Conservation (phyloP, 1,139 yeast species). For the Yamadazyma kanchanaburiensis region DNA sequence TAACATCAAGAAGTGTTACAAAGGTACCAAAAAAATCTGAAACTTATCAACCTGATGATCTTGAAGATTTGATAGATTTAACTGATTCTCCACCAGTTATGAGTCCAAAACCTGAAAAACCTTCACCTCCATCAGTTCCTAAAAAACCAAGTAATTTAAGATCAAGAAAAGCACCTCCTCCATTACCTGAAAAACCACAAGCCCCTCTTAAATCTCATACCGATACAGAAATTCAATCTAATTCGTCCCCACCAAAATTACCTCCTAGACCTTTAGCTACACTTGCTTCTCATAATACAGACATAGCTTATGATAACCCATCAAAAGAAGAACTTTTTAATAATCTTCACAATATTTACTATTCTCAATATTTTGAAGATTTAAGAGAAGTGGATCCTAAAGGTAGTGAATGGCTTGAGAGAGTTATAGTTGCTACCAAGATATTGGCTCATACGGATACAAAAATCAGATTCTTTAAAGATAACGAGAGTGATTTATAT, state of each 20-base stretch:
- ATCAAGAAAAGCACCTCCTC: conserved; percentile 8
- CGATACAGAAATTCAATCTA: conserved; percentile 6
- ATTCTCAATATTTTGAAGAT: conserved; percentile 29
- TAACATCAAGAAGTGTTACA: conserved; percentile 5
- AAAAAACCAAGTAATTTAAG: conserved; percentile 33
- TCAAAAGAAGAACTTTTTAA: conserved; percentile 14
- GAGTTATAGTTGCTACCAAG: conserved; percentile 35
- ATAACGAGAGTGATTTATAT: conserved; percentile 34
- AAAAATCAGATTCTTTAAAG: conserved; percentile 33
- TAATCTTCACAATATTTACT: conserved; percentile 20
- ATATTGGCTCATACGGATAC: conserved; percentile 38
- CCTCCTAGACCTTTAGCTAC: conserved; percentile 20
- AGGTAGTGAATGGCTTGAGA: conserved; percentile 49
- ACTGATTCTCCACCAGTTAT: conserved; percentile 16
- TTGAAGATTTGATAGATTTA: conserved; percentile 34
- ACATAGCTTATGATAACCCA: conserved; percentile 8
- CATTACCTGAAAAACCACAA: conserved; percentile 1
- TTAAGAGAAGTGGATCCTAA: conserved; percentile 41
- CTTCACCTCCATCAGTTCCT: conserved; percentile 38
- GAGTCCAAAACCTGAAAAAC: conserved; percentile 7
- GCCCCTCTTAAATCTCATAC: conserved; percentile 7
- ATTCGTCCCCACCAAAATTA: conserved; percentile 12
- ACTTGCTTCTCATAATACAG: conserved; percentile 5
- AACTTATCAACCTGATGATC: conserved; percentile 10
- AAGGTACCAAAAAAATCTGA: conserved; percentile 2